Base-by-base conservation (phyloP, 208 protist species). In the Crithidia acanthocephali region DNA sequence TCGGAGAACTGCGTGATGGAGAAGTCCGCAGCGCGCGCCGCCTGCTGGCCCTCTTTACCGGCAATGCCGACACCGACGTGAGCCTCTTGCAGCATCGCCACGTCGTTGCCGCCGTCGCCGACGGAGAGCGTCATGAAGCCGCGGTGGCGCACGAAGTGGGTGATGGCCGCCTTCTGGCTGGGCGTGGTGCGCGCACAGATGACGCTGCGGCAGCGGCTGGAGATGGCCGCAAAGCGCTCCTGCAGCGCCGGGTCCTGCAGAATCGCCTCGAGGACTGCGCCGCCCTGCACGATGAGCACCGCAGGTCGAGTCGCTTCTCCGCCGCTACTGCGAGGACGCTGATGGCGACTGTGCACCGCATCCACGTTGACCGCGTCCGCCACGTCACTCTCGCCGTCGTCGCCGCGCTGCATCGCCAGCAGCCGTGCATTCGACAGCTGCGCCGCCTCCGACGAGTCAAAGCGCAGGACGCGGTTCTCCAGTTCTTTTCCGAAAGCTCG, bases 31-130 rank as follows among this genome's bases (percentile, higher is more conserved):
- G 97, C 92, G 25, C 94, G 79, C 2, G 91, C 75, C n/a, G 97
- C 97, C 80, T 99, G 96, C 65, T 89, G 52, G 15, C 97, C 95
- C 73, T 99, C 96, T 70, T 93, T 92, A 40, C 97, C 97, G 25
- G 66, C 35, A 30, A 99, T 98, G 20, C 95, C 95, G 32, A 98
- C 83, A 47, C 95, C 95, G 10, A 99, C 84, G 68, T 97, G 85
- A 1, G 95, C 97, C 74, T 95, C 89, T 69, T 98, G 95, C 47
- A 99, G 88, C 97, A 99, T 98, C 22, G 90, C 80, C 3, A 99
- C 95, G 72, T 99, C 96, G 81, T 98, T 98, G 47, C 94, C 96
- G 61, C 97, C 98, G 80, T 99, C 97, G 28, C 97, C 97, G 80
- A 99, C 92, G 20, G 95, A 78, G n/a, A 99, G 84, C 27, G 92